These are phyloP conservation scores for Aegilops longissima DNA, from an alignment of 176 grass and related monocot genomes.

Conservation along the genomic window DNA sequence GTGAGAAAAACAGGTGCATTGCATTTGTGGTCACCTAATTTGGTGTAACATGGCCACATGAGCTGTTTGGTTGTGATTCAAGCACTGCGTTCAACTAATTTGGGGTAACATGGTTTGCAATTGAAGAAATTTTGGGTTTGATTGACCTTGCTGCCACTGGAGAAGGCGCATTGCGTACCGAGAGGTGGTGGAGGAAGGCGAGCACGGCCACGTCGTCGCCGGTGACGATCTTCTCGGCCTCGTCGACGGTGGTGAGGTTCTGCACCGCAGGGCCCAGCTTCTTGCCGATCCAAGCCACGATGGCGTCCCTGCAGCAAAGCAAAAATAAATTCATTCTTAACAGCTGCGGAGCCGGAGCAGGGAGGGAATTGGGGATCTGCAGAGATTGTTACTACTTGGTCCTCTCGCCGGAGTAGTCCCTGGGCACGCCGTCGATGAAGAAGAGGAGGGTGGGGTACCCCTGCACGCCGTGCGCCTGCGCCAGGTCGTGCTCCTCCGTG, in stretches of 20 bases:
- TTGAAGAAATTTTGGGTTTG: not conserved
- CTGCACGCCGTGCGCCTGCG: slow-evolving; percentile 71
- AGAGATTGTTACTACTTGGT: not conserved
- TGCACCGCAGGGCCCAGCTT: slow-evolving; percentile 84
- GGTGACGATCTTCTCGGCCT: slow-evolving; percentile 69
- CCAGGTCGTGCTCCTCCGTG: slow-evolving; percentile 78
- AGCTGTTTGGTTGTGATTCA: too few species aligned
- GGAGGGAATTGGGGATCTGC: not conserved
- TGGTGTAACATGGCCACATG: too few species aligned
- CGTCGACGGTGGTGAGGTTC: slow-evolving; percentile 58
- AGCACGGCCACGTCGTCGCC: slow-evolving; percentile 66
- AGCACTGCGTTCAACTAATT: too few species aligned
- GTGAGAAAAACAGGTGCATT: too few species aligned
- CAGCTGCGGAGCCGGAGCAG: too few species aligned
- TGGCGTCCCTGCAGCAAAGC: slow-evolving; percentile 48
- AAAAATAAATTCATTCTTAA: too few species aligned
- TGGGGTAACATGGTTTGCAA: too few species aligned
- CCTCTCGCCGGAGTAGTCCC: slow-evolving; percentile 62
- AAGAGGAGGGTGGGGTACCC: slow-evolving; percentile 83
- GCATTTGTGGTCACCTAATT: not conserved
- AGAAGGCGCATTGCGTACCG: slow-evolving; percentile 24
- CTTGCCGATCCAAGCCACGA: slow-evolving; percentile 86
- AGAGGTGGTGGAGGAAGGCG: slow-evolving; percentile 66
- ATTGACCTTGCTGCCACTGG: not conserved
- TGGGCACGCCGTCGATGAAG: slow-evolving; percentile 86